phyloP scores from a whole-genome alignment of 352 stramenopile species.

The Pythium utonaiense region DNA sequence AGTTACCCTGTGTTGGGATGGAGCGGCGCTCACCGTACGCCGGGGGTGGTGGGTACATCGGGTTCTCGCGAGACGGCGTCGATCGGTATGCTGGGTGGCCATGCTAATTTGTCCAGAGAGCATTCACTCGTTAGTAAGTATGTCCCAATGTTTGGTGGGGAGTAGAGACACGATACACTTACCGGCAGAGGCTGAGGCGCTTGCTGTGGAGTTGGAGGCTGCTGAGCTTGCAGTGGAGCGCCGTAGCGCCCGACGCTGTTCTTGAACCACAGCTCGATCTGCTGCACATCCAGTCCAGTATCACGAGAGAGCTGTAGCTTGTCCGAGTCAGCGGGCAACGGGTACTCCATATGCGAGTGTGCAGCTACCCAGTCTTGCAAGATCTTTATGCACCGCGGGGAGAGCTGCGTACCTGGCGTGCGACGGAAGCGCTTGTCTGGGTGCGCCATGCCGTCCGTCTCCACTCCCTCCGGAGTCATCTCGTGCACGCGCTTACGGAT shows the following conservation, averaged over 20 bases:
- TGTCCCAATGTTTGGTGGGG: too few species aligned
- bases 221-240: constrained; percentile 4
- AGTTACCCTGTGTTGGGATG: constrained; percentile 57
- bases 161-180: too few species aligned
- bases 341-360: constrained; percentile 59
- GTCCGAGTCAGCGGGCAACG: constrained; percentile 59
- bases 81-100: constrained; percentile 31
- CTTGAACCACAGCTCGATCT: constrained; percentile 85
- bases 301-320: constrained; percentile 72
- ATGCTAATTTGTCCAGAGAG: constrained; percentile 19
- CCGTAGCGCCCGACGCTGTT: constrained; percentile 67
- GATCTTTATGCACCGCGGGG: constrained; percentile 68
- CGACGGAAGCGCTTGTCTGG: constrained; percentile 46
- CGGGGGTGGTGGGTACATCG: constrained; percentile 52
- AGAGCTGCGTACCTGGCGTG: constrained; percentile 37
- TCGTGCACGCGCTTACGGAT: constrained; percentile 63
- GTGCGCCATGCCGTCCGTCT: constrained; percentile 16
- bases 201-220: constrained; percentile 7
- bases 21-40: constrained; percentile 54
- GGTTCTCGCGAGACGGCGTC: constrained; percentile 57
- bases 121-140: neutral
- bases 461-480: constrained; percentile 29
- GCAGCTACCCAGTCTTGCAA: constrained; percentile 76
- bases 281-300: constrained; percentile 69
- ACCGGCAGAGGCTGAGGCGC: constrained; percentile 1